Conservation (phyloP, 495 filamentous ascomycete species). For the Baudoinia panamericana region DNA sequence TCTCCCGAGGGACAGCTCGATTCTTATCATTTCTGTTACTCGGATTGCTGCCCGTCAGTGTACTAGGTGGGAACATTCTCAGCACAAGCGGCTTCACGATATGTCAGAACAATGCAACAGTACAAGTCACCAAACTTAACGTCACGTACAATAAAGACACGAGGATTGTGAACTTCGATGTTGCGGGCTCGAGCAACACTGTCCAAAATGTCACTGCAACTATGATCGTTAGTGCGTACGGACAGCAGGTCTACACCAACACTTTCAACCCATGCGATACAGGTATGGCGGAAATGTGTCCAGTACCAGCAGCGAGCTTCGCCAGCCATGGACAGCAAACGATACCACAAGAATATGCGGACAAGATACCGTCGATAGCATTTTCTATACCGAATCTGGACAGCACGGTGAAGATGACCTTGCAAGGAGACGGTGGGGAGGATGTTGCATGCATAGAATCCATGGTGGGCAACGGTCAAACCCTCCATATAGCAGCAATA, state of each 20-base stretch:
- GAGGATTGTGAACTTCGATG: conserved; percentile 64
- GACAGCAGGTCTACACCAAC: conserved; percentile 65
- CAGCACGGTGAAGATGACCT: conserved; percentile 65
- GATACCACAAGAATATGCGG: conserved; percentile 57
- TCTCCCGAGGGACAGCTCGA: not conserved
- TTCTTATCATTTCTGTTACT: conserved; percentile 25
- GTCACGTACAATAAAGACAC: conserved; percentile 65
- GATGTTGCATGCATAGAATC: conserved; percentile 77
- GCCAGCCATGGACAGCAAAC: conserved; percentile 51
- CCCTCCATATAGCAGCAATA: conserved; percentile 56
- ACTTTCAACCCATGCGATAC: conserved; percentile 75
- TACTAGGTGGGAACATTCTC: conserved; percentile 54
- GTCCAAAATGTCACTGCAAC: conserved; percentile 70
- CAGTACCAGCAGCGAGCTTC: conserved; percentile 66
- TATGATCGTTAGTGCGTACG: conserved; percentile 75
- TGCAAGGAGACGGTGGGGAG: conserved; percentile 47
- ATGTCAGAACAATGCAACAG: conserved; percentile 52
- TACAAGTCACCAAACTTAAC: conserved; percentile 61
- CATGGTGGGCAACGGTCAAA: conserved; percentile 74
- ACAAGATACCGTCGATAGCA: conserved; percentile 74
- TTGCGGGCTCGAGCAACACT: conserved; percentile 60
- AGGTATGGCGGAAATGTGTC: conserved; percentile 63
- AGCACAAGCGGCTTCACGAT: conserved; percentile 66
- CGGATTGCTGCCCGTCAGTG: conserved; percentile 32
- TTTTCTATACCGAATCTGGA: conserved; percentile 87